A percentile compares a stretch with the other conserved stretches of the same genome.
phyloP scores from a whole-genome alignment of 2,329 filamentous ascomycete genomes.

The Didymella arachidicola region DNA sequence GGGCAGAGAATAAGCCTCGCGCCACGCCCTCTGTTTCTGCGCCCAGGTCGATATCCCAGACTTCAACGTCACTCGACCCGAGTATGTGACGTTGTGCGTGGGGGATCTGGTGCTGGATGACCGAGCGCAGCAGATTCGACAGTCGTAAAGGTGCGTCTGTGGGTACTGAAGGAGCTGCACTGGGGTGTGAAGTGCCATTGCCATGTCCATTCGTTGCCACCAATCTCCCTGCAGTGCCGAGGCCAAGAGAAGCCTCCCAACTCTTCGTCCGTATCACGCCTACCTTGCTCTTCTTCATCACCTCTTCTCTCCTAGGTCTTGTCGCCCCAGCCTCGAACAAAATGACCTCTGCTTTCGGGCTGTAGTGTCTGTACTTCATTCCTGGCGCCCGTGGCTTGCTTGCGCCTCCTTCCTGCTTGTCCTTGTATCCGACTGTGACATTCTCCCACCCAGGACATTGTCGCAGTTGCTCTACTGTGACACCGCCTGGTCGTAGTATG shows the following conservation, averaged over 20 bases:
- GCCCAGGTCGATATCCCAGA: conserved; percentile 78
- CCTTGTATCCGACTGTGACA: conserved; percentile 79
- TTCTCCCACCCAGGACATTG: conserved; percentile 80
- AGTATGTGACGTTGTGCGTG: conserved; percentile 34
- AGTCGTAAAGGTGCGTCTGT: conserved; percentile 12
- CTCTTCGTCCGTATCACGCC: conserved; percentile 51
- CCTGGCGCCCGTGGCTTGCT: conserved; percentile 81
- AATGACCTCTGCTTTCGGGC: conserved; percentile 84
- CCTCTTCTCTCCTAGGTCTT: conserved; percentile 38
- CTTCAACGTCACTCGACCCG: conserved; percentile 25
- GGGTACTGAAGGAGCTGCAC: background rate
- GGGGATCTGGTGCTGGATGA: conserved; percentile 46
- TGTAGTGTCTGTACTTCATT: conserved; percentile 99
- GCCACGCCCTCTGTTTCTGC: conserved; percentile 76
- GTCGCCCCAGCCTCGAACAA: conserved; percentile 72
- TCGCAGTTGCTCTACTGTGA: conserved; percentile 81
- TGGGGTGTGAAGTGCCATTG: conserved; percentile 21
- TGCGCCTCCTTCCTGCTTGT: conserved; percentile 68
- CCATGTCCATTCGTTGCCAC: conserved; percentile 14
- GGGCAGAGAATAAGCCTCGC: conserved; percentile 83
- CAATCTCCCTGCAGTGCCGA: conserved; percentile 10
- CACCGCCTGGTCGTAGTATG: conserved; percentile 84
- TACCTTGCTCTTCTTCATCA: conserved; percentile 43
- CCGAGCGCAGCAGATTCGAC: conserved; percentile 47
- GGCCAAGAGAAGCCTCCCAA: conserved; percentile 36